These are phyloP conservation scores for Rhodotorula sphaerocarpa DNA, from an alignment of 768 basidiomycete species.

Conservation along the genomic window DNA sequence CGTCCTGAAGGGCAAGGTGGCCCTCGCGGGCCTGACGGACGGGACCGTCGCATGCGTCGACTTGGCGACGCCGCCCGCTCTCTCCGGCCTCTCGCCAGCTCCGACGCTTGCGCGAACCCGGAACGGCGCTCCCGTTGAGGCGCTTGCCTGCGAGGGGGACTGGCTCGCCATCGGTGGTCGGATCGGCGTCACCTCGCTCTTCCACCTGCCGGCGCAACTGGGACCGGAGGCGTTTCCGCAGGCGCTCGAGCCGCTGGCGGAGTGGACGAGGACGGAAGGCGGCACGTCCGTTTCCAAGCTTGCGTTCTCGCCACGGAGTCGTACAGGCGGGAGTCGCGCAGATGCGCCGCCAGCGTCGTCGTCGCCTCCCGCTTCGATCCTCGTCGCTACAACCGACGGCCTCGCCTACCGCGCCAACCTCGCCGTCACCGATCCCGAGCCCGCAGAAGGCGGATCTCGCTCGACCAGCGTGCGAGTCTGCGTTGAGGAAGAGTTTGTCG, in stretches of 20 bases:
- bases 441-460: too few species aligned
- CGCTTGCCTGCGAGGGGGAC: too few species aligned
- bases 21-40: slow-evolving; percentile 12
- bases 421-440: neutral
- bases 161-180: neutral
- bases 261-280: neutral
- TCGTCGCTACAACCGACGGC: slow-evolving; percentile 25
- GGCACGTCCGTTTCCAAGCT: neutral
- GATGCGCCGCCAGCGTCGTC: too few species aligned
- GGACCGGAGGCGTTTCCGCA: too few species aligned
- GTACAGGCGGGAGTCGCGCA: neutral
- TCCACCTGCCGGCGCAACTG: neutral
- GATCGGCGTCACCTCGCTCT: neutral
- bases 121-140: too few species aligned
- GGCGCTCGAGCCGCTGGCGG: neutral
- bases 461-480: neutral
- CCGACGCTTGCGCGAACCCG: too few species aligned
- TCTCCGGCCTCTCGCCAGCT: too few species aligned
- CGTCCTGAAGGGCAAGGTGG: slow-evolving; percentile 1
- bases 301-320: neutral
- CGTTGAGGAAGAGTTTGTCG: slow-evolving; percentile 26
- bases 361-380: neutral
- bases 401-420: slow-evolving; percentile 18
- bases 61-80: too few species aligned
- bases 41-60: neutral